These are phyloP conservation scores for Rhamnella rubrinervis DNA, from an alignment of 331 rosid genomes.

Conservation along the genomic window DNA sequence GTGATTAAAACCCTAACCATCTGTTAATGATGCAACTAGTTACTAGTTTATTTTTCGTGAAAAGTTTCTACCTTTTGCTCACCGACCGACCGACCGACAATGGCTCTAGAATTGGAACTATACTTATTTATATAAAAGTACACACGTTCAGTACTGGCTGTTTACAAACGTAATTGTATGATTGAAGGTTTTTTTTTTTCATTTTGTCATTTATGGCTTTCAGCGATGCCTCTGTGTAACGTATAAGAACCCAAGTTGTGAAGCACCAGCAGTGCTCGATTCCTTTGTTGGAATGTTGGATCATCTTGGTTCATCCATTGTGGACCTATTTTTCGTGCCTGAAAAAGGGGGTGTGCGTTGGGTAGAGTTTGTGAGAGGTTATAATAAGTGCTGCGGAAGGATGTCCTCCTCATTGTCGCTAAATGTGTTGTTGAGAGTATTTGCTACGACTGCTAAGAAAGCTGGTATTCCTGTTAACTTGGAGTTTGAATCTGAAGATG, in stretches of 20 bases:
- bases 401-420: slow-evolving; percentile 60
- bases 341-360: slow-evolving; percentile 60
- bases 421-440: slow-evolving; percentile 50
- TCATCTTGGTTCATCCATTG: slow-evolving; percentile 54
- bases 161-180: neutral
- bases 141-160: neutral
- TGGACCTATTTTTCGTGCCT: slow-evolving; percentile 53
- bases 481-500: slow-evolving; percentile 61
- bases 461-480: slow-evolving; percentile 40
- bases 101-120: neutral
- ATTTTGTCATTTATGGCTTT: neutral
- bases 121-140: neutral
- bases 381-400: slow-evolving; percentile 67
- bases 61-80: too few species aligned
- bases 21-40: neutral
- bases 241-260: slow-evolving; percentile 33
- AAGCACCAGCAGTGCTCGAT: slow-evolving; percentile 30
- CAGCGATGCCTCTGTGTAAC: slow-evolving; percentile 61
- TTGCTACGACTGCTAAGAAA: slow-evolving; percentile 25
- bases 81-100: neutral
- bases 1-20: slow-evolving; percentile 25
- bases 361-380: slow-evolving; percentile 73
- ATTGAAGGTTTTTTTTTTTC: neutral
- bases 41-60: neutral
- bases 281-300: slow-evolving; percentile 54